phyloP scores from a whole-genome alignment of 768 basidiomycete genomes.

The Rhodotorula sphaerocarpa region DNA sequence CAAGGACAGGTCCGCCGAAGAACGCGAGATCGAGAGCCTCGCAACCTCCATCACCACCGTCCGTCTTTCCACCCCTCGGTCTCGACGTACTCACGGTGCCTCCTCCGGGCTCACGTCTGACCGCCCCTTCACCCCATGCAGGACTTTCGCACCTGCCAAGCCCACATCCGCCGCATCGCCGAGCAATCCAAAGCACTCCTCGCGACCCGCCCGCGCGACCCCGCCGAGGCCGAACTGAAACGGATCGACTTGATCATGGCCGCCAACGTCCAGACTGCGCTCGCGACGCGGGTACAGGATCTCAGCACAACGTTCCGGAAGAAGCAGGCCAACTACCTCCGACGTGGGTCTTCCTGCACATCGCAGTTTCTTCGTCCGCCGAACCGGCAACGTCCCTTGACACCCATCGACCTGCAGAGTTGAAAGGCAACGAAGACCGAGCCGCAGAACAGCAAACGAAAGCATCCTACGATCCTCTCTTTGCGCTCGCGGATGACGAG shows the following conservation, averaged over 20 bases:
- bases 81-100: too few relatives aligned
- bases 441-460: not conserved
- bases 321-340: conserved; percentile 97
- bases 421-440: conserved; percentile 96
- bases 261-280: conserved; percentile 87
- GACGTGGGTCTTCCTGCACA: conserved; percentile 60
- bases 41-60: conserved; percentile 85
- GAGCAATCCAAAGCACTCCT: conserved; percentile 41
- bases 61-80: conserved; percentile 45
- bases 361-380: too few relatives aligned
- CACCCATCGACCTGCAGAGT: conserved; percentile 49
- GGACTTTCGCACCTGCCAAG: conserved; percentile 57
- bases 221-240: conserved; percentile 39
- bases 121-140: conserved; percentile 36
- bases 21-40: conserved; percentile 79
- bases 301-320: conserved; percentile 85
- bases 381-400: not conserved
- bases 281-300: conserved; percentile 94
- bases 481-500: conserved; percentile 28
- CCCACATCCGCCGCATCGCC: conserved; percentile 67
- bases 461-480: conserved; percentile 23
- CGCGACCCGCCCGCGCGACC: conserved; percentile 55
- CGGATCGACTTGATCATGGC: conserved; percentile 46
- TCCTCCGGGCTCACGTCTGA: not conserved
- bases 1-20: conserved; percentile 85